Evolutionary conservation across 2,329 filamentous ascomycete species (phyloP), one percentile per base, ranked within the genome.

Genomic region (Juglanconis juglandina): DNA sequence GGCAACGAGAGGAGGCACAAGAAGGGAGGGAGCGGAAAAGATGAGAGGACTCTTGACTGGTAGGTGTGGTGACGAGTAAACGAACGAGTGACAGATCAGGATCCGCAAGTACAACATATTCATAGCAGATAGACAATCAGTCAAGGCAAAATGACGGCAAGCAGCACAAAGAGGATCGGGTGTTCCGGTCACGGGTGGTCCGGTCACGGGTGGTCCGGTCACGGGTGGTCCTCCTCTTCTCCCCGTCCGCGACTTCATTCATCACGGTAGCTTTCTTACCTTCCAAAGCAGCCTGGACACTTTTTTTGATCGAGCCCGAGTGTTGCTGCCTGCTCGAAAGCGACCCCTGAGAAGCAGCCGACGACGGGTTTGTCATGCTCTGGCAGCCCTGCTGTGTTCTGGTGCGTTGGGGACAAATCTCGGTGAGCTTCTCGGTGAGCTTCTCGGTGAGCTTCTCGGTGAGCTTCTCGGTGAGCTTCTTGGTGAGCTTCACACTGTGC

Each of bases 231-330:
- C 17, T 17, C 10, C 39, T 14, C 5, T 5, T 42, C 39, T 42
- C 39, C 6, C 14, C 14, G 10, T 42, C 14, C 37, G 17, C 17
- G 17, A 17, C 17, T 17, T 17, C 17, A 17, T 17, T 17, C 17
- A 17, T 17, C 17, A 17, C 17, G 17, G 17, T 17, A 17, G 17
- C 17, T 17, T 17, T 53, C 77, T 68, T 77, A 85, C 84, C 84
- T 74, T 87, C 82, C 76, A 87, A 86, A 42, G 81, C 80, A 63
- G 83, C 78, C 71, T 86, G 83, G 58, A 84, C 81, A 66, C 79
- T 84, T 68, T 84, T 78, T 75, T 87, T 87, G 58, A 85, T 72
- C 34, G 74, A 75, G 56, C 53, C 44, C 44, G 48, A 35, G n/a
- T 60, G 59, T 30, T 53, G n/a, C n/a, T 59, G 52, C 39, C 52